Conservation (phyloP, 2,329 filamentous ascomycete genomes). For the Aureobasidium mangrovei region DNA sequence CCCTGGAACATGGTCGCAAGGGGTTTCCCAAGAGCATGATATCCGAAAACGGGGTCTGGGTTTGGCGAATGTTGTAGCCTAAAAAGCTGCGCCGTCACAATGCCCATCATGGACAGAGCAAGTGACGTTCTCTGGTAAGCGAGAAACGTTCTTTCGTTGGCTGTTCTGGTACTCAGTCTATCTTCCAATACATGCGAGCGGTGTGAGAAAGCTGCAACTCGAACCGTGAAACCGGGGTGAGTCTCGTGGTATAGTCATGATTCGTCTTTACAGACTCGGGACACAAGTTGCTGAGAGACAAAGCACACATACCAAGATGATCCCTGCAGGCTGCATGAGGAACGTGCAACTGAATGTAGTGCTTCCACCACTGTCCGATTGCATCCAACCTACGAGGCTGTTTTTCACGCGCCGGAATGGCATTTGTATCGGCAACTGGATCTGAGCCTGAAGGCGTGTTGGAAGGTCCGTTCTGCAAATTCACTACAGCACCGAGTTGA, state of each 20-base stretch:
- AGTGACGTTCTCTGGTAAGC: slow-evolving; percentile 64
- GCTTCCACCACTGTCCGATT: slow-evolving; percentile 36
- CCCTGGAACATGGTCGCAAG: slow-evolving; percentile 43
- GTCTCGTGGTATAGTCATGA: too few relatives aligned
- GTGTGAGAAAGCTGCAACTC: neutral
- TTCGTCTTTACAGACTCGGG: too few relatives aligned
- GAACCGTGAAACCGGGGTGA: neutral
- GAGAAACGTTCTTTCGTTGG: slow-evolving; percentile 66
- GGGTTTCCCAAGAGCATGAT: slow-evolving; percentile 52
- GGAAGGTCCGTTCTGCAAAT: too few relatives aligned
- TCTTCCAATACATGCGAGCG: neutral
- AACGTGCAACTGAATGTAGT: slow-evolving; percentile 43
- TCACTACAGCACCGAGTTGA: too few relatives aligned
- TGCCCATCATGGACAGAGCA: slow-evolving; percentile 58
- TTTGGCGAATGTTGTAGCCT: slow-evolving; percentile 45
- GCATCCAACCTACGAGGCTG: too few relatives aligned
- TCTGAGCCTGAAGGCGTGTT: too few relatives aligned
- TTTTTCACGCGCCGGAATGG: too few relatives aligned
- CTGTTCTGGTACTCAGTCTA: slow-evolving; percentile 32
- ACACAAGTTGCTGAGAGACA: too few relatives aligned
- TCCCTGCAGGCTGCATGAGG: slow-evolving; percentile 44
- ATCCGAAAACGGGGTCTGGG: slow-evolving; percentile 45
- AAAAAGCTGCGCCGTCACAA: slow-evolving; percentile 60
- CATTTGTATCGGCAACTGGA: too few relatives aligned
- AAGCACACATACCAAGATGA: slow-evolving; percentile 42